Percentiles rank a stretch among this genome's conserved stretches.
Evolutionary conservation across 129 eudicot genomes (phyloP).

Genomic region (Chrysanthemum seticuspe): DNA sequence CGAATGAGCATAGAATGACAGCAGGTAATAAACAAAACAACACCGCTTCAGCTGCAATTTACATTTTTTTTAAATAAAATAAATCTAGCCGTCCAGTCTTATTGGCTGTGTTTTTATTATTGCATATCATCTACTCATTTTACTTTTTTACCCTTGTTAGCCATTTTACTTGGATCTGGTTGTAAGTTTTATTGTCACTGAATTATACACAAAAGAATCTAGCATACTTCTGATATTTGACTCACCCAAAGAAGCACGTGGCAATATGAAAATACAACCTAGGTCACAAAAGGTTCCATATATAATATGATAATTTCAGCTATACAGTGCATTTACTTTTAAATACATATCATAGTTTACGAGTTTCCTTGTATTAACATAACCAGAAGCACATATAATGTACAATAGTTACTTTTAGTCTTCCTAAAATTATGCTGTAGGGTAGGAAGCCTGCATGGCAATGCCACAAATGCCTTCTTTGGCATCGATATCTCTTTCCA

Average conservation of each 20-base stretch:
- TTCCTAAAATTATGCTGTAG: conserved; percentile 17
- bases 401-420: neutral
- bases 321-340: neutral
- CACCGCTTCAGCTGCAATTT: neutral
- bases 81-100: neutral
- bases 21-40: neutral
- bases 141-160: too few species aligned
- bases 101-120: neutral
- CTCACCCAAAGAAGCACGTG: too few species aligned
- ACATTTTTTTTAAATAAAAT: neutral
- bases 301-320: neutral
- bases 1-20: neutral
- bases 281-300: neutral
- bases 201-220: too few species aligned
- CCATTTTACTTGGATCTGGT: too few species aligned
- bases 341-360: neutral
- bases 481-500: conserved; percentile 31
- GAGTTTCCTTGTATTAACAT: conserved; percentile 13
- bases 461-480: conserved; percentile 35
- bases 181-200: too few species aligned
- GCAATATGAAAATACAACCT: too few species aligned
- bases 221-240: too few species aligned
- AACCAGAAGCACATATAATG: conserved; percentile 4
- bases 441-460: conserved; percentile 34
- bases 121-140: too few species aligned